Conservation (phyloP, 2,329 filamentous ascomycete genomes). For the Cladosporium oxysporum region DNA sequence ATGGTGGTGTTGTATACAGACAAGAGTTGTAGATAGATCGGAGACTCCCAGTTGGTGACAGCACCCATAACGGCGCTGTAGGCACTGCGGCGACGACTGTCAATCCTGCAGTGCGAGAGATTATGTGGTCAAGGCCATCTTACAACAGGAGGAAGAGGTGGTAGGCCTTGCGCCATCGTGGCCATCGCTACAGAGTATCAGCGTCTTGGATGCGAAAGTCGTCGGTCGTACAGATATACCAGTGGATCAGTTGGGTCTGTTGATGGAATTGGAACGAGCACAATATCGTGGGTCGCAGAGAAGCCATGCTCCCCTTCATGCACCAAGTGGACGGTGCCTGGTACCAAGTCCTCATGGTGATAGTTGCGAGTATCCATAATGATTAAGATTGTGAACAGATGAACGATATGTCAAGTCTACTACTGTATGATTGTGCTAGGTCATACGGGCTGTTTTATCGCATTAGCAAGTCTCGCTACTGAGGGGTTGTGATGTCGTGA, state of each 20-base stretch:
- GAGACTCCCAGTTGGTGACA: constrained; percentile 25
- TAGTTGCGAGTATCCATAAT: background rate
- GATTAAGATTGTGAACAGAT: background rate
- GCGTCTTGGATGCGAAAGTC: background rate
- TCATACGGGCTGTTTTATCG: background rate
- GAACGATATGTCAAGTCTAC: background rate
- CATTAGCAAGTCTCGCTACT: background rate
- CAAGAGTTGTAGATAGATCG: constrained; percentile 24
- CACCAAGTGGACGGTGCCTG: constrained; percentile 46
- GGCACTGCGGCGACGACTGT: background rate
- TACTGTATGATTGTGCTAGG: background rate
- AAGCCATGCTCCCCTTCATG: background rate
- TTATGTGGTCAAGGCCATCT: background rate
- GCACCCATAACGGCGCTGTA: constrained; percentile 26
- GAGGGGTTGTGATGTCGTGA: background rate
- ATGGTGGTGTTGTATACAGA: constrained; percentile 20
- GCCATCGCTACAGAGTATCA: constrained; percentile 20
- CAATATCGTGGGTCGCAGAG: constrained; percentile 21
- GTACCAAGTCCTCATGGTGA: constrained; percentile 26
- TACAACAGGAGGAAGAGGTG: constrained; percentile 23
- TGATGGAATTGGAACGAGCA: constrained; percentile 25
- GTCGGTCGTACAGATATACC: background rate
- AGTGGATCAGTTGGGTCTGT: constrained; percentile 22
- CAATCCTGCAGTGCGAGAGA: background rate
- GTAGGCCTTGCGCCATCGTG: constrained; percentile 23